Evolutionary conservation across 1,139 yeast species (phyloP).

Genomic region (Candida tunisiensis): DNA sequence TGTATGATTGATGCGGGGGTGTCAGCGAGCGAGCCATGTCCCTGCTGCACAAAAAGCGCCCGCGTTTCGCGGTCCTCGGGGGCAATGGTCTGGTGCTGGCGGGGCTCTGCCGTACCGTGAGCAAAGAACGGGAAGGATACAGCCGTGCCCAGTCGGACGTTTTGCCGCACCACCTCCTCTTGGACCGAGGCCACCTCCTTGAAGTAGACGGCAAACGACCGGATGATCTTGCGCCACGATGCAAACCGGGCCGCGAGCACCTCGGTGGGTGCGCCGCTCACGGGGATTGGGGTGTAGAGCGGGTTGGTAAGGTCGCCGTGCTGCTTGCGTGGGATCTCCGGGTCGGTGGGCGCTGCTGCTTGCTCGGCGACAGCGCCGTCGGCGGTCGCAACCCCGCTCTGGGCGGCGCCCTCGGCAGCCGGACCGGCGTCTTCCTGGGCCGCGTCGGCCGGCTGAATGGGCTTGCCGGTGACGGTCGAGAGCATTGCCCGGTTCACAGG

Average conservation of each 20-base stretch:
- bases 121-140: slow-evolving; percentile 38
- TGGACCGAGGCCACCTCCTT: slow-evolving; percentile 71
- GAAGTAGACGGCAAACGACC: slow-evolving; percentile 57
- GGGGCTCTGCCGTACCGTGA: slow-evolving; percentile 11
- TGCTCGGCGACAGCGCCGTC: too few species aligned
- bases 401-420: too few species aligned
- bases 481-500: too few species aligned
- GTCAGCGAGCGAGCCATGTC: slow-evolving; percentile 72
- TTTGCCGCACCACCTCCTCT: slow-evolving; percentile 77
- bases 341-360: too few species aligned
- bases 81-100: slow-evolving; percentile 1
- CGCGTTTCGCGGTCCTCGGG: slow-evolving; percentile 2
- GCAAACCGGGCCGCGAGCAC: slow-evolving; percentile 67
- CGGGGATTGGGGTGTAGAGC: too few species aligned
- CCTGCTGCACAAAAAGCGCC: slow-evolving; percentile 16
- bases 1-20: slow-evolving; percentile 58
- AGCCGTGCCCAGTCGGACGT: slow-evolving; percentile 65
- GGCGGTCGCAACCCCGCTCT: too few species aligned
- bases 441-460: too few species aligned
- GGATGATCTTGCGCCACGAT: slow-evolving; percentile 73
- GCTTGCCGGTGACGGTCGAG: too few species aligned
- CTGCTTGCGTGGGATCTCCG: too few species aligned
- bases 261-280: slow-evolving; percentile 51
- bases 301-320: too few species aligned
- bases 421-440: too few species aligned